Evolutionary conservation across 805 yeast species (phyloP).

Genomic region (Sungouiella thailandica): DNA sequence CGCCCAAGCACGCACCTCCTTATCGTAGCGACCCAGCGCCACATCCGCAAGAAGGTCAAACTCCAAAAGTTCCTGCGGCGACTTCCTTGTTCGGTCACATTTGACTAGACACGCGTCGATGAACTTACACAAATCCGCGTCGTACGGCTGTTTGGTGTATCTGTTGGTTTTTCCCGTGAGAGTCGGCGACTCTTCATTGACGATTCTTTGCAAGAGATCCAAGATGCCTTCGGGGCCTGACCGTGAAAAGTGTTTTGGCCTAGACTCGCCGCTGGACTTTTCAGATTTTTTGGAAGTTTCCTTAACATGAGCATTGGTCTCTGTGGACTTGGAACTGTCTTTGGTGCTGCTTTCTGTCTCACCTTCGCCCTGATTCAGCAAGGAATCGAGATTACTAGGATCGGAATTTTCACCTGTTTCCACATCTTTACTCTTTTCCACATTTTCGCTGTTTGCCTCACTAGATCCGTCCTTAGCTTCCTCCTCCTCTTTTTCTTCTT

Average conservation of each 20-base stretch:
- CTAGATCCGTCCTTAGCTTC: slow-evolving; percentile 1
- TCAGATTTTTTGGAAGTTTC: no score
- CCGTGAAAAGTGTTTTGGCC: no score
- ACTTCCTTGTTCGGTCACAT: slow-evolving; percentile 61
- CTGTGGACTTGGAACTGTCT: no score
- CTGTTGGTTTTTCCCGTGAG: slow-evolving; percentile 36
- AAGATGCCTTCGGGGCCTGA: slow-evolving; percentile 75
- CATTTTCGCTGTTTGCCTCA: no score
- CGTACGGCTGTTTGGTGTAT: slow-evolving; percentile 27
- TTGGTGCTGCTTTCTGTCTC: no score
- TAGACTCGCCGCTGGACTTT: no score
- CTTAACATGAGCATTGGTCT: no score
- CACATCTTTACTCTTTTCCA: no score
- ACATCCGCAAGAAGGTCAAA: slow-evolving; percentile 30
- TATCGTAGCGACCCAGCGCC: slow-evolving; percentile 27
- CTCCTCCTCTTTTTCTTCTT: no score
- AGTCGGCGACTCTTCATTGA: slow-evolving; percentile 85
- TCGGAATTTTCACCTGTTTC: no score
- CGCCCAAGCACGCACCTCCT: slow-evolving; percentile 38
- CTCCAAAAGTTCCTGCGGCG: slow-evolving; percentile 63
- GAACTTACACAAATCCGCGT: slow-evolving; percentile 54
- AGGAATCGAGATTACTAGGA: no score
- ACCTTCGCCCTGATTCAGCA: no score
- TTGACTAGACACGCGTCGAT: slow-evolving; percentile 71
- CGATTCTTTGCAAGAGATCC: slow-evolving; percentile 87